These are phyloP conservation scores for Kazachstania viticola DNA, from an alignment of 805 yeast genomes.

Conservation along the genomic window DNA sequence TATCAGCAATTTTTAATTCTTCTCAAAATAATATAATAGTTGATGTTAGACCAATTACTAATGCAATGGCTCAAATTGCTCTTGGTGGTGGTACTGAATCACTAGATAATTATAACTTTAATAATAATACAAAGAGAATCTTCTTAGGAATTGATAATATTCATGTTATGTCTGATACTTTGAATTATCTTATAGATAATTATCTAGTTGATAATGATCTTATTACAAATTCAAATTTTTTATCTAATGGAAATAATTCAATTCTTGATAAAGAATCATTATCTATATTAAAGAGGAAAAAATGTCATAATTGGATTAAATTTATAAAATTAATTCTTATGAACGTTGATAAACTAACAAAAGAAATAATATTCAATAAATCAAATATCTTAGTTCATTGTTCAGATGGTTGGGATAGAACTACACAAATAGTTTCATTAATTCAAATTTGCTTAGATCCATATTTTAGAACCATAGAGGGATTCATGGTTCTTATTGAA, in stretches of 20 bases:
- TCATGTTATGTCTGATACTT: constrained; percentile 86
- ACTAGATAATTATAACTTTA: constrained; percentile 70
- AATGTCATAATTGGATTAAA: constrained; percentile 61
- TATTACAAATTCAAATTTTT: too few relatives aligned
- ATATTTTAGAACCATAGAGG: constrained; percentile 74
- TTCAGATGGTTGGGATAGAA: constrained; percentile 98
- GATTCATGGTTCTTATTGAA: constrained; percentile 75
- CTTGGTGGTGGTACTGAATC: constrained; percentile 96
- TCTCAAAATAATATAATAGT: constrained; percentile 57
- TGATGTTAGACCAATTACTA: constrained; percentile 86
- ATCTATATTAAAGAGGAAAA: too few relatives aligned
- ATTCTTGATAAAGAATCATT: constrained; percentile 20
- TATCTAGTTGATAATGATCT: constrained; percentile 58
- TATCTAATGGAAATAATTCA: constrained; percentile 1
- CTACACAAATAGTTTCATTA: constrained; percentile 78
- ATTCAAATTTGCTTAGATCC: constrained; percentile 87
- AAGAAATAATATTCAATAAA: constrained; percentile 71
- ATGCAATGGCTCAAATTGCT: constrained; percentile 94
- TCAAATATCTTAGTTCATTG: constrained; percentile 85
- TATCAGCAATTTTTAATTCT: constrained; percentile 66
- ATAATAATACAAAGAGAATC: constrained; percentile 43
- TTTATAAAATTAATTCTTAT: constrained; percentile 56
- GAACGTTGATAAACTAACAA: constrained; percentile 66
- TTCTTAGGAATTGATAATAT: constrained; percentile 90
- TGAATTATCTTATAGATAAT: constrained; percentile 46